Evolutionary conservation across 805 yeast species (phyloP), one percentile per base, ranked within the genome.

Genomic region (Candida tallmaniae): DNA sequence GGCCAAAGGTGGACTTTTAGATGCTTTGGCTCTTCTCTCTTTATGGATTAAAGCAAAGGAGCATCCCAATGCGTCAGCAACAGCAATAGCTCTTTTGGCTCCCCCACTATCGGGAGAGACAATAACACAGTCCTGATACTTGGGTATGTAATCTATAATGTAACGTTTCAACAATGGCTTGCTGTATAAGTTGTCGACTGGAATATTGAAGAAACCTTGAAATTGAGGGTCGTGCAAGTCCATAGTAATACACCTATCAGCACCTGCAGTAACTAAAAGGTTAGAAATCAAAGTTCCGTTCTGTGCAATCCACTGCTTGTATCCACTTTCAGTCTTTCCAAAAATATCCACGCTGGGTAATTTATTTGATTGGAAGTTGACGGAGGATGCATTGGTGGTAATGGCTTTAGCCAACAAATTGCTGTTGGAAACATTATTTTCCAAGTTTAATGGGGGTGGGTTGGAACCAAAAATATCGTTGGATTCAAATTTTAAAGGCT

Each of bases 61-160:
- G 66, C 93, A 74, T 13, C 86, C 88, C 38, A 93, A 63, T 1
- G 83, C 75, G 61, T 93, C 99, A 2, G 98, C 98, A 41, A 93
- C 74, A 1, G 90, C 82, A 1, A 96, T 85, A 21, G 98, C 97
- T 45, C 98, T 69, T 59, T 93, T 93, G 32, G 98, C 99, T 42
- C 99, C 99, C 52, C 99, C 99, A 15, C 97, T 93, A 61, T 93
- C 99, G 0, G 99, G 99, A 1, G 96, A 87, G 22, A 93, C 97
- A 48, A 93, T 78, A 6, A 93, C 95, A 27, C 90, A 83, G 26
- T 88, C 82, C 45, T 76, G 76, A 54, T 79, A 86, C 42, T 84
- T 61, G n/a, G 94, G 90, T 36, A 93, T 79, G 42, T 71, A 69
- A 39, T 81, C 79, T 15, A 76, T 69, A 40, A 93, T 88, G 60